A percentile compares a stretch with the other conserved stretches of the same genome.
Evolutionary conservation across 345 rosid genomes (phyloP).

Genomic region (Erucastrum elatum): DNA sequence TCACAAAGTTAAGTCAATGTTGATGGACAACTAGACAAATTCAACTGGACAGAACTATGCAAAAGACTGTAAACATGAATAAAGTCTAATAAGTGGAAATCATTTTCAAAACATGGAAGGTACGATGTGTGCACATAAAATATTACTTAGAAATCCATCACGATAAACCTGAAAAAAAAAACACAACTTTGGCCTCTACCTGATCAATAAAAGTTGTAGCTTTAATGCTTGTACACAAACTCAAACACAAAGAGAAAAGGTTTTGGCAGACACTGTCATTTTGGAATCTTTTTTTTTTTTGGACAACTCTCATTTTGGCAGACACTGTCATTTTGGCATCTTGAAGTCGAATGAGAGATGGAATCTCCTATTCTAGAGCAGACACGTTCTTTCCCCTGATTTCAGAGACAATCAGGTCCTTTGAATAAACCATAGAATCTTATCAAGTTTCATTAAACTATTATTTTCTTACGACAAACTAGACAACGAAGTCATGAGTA

Average conservation of each 20-base stretch:
- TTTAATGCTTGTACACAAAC: neutral
- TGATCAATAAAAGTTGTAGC: conserved; percentile 10
- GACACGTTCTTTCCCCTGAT: conserved; percentile 34
- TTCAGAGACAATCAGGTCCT: conserved; percentile 13
- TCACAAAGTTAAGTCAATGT: neutral
- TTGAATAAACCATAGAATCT: conserved; percentile 9
- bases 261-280: neutral
- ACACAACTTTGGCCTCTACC: neutral
- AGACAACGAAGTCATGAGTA: neutral
- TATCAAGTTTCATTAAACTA: neutral
- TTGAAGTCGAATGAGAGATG: conserved; percentile 5
- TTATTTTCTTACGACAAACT: neutral
- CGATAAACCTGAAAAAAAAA: neutral
- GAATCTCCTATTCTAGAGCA: conserved; percentile 6
- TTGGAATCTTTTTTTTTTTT: neutral
- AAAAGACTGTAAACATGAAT: neutral
- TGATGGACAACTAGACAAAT: neutral
- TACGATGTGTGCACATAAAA: neutral
- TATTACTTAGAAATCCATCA: neutral
- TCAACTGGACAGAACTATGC: neutral
- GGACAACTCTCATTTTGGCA: neutral
- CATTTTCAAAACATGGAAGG: neutral
- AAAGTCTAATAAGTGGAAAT: neutral
- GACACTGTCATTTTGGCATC: neutral
- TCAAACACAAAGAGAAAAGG: conserved; percentile 11